Base-by-base conservation (phyloP, 75 land plant genomes). In the Picea sitchensis region DNA sequence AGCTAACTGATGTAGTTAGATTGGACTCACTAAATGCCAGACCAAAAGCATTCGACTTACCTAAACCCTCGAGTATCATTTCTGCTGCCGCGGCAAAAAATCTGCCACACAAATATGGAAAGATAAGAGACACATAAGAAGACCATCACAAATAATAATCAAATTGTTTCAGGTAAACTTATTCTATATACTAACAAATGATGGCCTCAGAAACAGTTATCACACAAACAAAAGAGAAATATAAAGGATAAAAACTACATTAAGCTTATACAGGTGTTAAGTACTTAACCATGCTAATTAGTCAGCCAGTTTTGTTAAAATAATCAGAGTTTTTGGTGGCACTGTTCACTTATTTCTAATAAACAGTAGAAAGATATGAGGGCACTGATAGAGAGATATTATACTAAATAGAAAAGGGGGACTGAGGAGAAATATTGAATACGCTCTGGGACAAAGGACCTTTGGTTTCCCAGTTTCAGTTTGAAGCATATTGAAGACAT, bases 31-130 rank as follows among this genome's bases (percentile, higher is more conserved):
- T 3, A 18, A 44, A 71, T 54, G 61, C 77, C 14, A 57, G 59
- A 15, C 3, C 18, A 14, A 76, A 76, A 23, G 4, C 58, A 76
- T 32, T 54, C 13, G 30, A 9, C 62, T 12, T 81, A 96, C 99
- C 98, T 98, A 38, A 92, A 98, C 30, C 96, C 99, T 73, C 99
- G 90, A 18, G 92, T 98, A 0, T 90, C 96, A 81, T 94, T 92
- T 83, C 61, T 91, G 82, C 97, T 94, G 47, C 98, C 98, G 71
- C 94, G 92, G 79, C 99, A 98, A 80, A 92, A 94, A 9, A 94
- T 88, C 99, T 96, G 93, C 85, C 14, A 75, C 60, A 75, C 23
- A 54, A 75, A n/a, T 32, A 18, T 71, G 21, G 26, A 44, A 44
- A 41, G 74, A 83, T 47, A 18, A 80, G 18, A 80, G 12, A 51